A percentile compares a stretch with the other conserved stretches of the same genome.
phyloP scores from a whole-genome alignment of 345 rosid species.

The Eucalyptus marginata region DNA sequence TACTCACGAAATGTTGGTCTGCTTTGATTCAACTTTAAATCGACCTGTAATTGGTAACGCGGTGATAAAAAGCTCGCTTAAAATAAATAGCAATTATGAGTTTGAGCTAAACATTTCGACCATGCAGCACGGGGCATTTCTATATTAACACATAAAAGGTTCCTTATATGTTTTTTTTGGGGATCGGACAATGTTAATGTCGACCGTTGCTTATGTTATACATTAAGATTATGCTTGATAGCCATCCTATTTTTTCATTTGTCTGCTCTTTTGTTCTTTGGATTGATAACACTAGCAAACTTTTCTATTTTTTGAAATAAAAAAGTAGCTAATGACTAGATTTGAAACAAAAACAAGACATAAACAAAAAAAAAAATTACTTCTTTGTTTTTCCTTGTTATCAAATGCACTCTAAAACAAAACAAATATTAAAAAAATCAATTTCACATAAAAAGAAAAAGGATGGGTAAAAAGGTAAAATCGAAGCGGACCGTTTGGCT shows the following conservation, averaged over 20 bases:
- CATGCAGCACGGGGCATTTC: accelerated
- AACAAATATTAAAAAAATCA: not conserved
- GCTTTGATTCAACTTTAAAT: accelerated
- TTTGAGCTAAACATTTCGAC: not conserved
- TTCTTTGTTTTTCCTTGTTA: accelerated
- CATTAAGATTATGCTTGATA: too few species aligned
- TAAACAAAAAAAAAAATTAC: too few species aligned
- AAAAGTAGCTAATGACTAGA: too few species aligned
- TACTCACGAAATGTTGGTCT: accelerated
- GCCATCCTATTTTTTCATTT: too few species aligned
- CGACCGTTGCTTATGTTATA: too few species aligned
- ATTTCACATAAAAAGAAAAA: not conserved
- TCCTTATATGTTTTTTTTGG: not conserved
- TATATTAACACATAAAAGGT: not conserved
- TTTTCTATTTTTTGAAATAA: too few species aligned
- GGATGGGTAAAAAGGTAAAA: not conserved
- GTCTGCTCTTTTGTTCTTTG: accelerated
- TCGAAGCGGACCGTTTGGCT: not conserved
- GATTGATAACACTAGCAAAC: too few species aligned
- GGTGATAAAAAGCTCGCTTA: accelerated
- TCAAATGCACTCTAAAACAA: too few species aligned
- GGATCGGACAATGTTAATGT: not conserved
- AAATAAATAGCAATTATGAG: not conserved
- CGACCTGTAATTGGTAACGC: accelerated
- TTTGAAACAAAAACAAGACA: accelerated